Evolutionary conservation across 306 rosid species (phyloP), one percentile per base, ranked within the genome.

Genomic region (Hippophae rhamnoides): DNA sequence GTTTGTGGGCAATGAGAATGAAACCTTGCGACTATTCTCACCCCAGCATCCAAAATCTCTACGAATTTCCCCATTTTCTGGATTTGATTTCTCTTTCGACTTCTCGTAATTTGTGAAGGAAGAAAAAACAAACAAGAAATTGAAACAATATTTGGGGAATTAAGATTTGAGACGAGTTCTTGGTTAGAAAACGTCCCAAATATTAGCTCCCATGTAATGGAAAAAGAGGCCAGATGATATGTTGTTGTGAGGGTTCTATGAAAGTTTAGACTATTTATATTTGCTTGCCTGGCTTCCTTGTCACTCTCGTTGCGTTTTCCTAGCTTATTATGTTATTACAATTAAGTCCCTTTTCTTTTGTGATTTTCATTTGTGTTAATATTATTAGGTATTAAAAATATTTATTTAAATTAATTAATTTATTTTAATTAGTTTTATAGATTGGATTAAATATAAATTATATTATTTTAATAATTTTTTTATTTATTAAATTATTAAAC

Each of bases 1-100:
- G 93, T 85, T 7, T 82, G 86, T 2, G 92, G 89, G 54, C 82
- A 85, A 52, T 85, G 81, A 12, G 93, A 79, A 62, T 85, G 75
- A 40, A 67, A 79, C 47, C 93, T 77, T 2, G 72, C 68, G 6
- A 44, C 84, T 7, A 82, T 73, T 65, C 84, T 85, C 13, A 64
- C 79, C 8, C 86, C 82, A 11, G 53, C 76, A 27, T 85, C 93
- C 48, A 85, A 56, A 58, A 85, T 61, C 81, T 82, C 94, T 47
- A 73, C 79, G 9, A 82, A 71, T 63, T 82, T 85, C 42, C 79
- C 82, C 86, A 79, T 84, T 11, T 44, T 43, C 7, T 8, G 41
- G 41, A 40, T 61, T n/a, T 31, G 47, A 14, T 27, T 6, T 25
- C 55, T 54, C 11, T 51, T 3, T 50, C 43, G 6, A 23, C 10